These are phyloP conservation scores for Hygrocybe coccinea DNA, from an alignment of 768 basidiomycete genomes.

Conservation along the genomic window DNA sequence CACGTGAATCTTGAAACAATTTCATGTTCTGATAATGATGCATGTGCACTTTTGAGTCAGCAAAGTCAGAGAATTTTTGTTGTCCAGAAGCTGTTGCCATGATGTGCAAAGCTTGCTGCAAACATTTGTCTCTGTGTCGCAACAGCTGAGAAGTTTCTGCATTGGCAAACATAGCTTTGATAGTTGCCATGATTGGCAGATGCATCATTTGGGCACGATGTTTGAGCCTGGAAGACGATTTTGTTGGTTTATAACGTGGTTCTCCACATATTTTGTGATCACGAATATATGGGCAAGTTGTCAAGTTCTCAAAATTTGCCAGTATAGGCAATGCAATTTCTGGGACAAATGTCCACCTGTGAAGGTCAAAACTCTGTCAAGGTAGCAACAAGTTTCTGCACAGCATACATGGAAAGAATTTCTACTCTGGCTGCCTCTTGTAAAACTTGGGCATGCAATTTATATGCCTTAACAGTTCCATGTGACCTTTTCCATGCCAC, in stretches of 20 bases:
- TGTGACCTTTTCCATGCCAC: slow-evolving; percentile 18
- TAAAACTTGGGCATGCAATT: slow-evolving; percentile 15
- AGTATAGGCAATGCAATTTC: slow-evolving; percentile 25
- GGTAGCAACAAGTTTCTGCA: slow-evolving; percentile 12
- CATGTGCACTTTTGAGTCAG: slow-evolving; percentile 18
- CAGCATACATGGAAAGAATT: slow-evolving; percentile 18
- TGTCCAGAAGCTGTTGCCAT: slow-evolving; percentile 8
- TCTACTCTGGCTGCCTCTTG: slow-evolving; percentile 14
- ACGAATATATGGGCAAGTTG: slow-evolving; percentile 13
- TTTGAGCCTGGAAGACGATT: no score
- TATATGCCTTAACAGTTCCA: slow-evolving; percentile 23
- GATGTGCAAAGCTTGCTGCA: slow-evolving; percentile 19
- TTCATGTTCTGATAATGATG: slow-evolving; percentile 17
- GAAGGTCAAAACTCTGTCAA: slow-evolving; percentile 17
- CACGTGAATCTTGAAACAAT: slow-evolving; percentile 22
- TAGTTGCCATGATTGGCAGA: slow-evolving; percentile 21
- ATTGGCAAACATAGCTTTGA: slow-evolving; percentile 28
- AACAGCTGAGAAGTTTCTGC: slow-evolving; percentile 19
- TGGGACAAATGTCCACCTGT: slow-evolving; percentile 22
- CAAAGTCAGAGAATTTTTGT: slow-evolving; percentile 23
- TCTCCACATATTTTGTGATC: slow-evolving; percentile 13
- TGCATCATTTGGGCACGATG: slow-evolving; percentile 20
- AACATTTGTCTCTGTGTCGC: slow-evolving; percentile 20
- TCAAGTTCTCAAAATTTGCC: slow-evolving; percentile 13
- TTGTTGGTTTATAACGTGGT: slow-evolving; percentile 9